phyloP scores from a whole-genome alignment of 352 stramenopile genomes.

The Globisporangium uncinulatum region DNA sequence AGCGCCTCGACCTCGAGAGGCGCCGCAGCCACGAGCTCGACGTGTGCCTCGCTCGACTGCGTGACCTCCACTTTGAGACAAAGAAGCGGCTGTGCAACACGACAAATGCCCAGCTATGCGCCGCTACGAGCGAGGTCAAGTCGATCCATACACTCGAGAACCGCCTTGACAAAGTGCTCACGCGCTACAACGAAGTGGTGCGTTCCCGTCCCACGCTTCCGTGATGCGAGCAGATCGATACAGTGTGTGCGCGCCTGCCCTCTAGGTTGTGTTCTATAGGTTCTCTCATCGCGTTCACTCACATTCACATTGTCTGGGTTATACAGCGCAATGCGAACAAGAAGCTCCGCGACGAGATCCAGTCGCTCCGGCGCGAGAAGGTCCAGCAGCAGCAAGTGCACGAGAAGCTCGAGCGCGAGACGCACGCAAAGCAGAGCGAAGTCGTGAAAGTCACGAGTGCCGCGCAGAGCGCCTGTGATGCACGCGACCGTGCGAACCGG shows the following conservation, averaged over 20 bases:
- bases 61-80: slow-evolving; percentile 43
- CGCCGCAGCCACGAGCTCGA: slow-evolving; percentile 51
- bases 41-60: slow-evolving; percentile 21
- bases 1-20: slow-evolving; percentile 54
- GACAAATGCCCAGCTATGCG: slow-evolving; percentile 39
- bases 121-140: slow-evolving; percentile 48
- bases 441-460: slow-evolving; percentile 69
- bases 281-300: neutral
- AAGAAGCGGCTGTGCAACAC: slow-evolving; percentile 44
- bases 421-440: slow-evolving; percentile 79
- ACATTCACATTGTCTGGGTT: neutral
- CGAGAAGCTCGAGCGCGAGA: slow-evolving; percentile 78
- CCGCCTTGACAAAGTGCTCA: slow-evolving; percentile 79
- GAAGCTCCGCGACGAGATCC: slow-evolving; percentile 71
- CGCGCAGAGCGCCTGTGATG: slow-evolving; percentile 77
- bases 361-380: slow-evolving; percentile 72
- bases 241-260: neutral
- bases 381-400: slow-evolving; percentile 71
- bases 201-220: neutral
- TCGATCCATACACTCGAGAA: slow-evolving; percentile 76
- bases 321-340: slow-evolving; percentile 72
- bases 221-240: neutral
- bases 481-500: slow-evolving; percentile 76
- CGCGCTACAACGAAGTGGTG: slow-evolving; percentile 76
- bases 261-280: neutral